Evolutionary conservation across 192 early-diverging fungal species (phyloP).

Genomic region (Borealophlyctis nickersoniae): DNA sequence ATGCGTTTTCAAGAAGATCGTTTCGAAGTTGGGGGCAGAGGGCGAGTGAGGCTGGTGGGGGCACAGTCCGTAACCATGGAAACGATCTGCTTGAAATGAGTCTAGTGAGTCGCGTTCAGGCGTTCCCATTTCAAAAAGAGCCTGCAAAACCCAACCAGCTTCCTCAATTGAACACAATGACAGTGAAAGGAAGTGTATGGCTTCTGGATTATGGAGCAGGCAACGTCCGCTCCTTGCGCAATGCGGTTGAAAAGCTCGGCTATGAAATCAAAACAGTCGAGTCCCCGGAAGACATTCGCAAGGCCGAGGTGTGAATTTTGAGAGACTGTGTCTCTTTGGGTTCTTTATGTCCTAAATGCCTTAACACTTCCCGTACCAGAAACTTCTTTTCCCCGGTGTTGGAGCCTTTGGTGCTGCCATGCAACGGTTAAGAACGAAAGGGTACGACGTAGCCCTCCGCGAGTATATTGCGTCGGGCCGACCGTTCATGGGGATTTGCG

Average conservation of each 20-base stretch:
- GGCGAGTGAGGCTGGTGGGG: too few relatives aligned
- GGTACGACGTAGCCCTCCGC: slow-evolving; percentile 77
- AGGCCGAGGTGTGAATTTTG: slow-evolving; percentile 69
- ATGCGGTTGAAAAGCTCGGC: slow-evolving; percentile 89
- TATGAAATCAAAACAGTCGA: slow-evolving; percentile 76
- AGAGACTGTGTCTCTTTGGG: not conserved
- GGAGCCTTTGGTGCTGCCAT: slow-evolving; percentile 95
- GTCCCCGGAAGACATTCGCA: slow-evolving; percentile 73
- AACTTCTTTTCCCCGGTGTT: slow-evolving; percentile 98
- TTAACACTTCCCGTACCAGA: slow-evolving; percentile 50
- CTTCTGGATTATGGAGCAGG: slow-evolving; percentile 99
- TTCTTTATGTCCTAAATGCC: not conserved
- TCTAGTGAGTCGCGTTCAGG: too few relatives aligned
- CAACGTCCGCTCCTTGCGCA: slow-evolving; percentile 94
- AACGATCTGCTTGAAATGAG: too few relatives aligned
- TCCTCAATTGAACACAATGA: not conserved
- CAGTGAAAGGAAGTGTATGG: slow-evolving; percentile 21
- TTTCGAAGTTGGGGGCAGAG: too few relatives aligned
- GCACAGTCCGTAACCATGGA: too few relatives aligned
- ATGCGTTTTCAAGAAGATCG: too few relatives aligned
- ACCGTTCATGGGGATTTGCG: slow-evolving; percentile 98
- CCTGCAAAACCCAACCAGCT: too few relatives aligned
- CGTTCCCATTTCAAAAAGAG: too few relatives aligned
- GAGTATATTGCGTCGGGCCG: slow-evolving; percentile 79
- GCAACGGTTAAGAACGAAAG: slow-evolving; percentile 66